Percentiles rank a stretch among this genome's conserved stretches.
phyloP scores from a whole-genome alignment of 345 rosid genomes.

The Cardiospermum halicacabum region DNA sequence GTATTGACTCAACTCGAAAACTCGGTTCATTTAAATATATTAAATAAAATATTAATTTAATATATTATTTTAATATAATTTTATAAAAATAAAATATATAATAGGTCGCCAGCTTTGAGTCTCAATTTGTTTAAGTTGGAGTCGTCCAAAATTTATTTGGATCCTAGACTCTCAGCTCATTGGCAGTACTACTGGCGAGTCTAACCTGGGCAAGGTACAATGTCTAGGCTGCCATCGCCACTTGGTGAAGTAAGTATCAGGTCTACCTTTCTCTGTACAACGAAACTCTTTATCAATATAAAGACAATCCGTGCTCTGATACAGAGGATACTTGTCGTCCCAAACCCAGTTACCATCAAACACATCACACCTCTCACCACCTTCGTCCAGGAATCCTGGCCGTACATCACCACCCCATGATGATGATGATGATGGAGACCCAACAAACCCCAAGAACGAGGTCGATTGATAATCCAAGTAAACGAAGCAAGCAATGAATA shows the following conservation, averaged over 20 bases:
- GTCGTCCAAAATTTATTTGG: neutral
- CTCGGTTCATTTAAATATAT: too few relatives aligned
- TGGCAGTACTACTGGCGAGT: too few relatives aligned
- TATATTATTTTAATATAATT: too few relatives aligned
- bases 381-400: conserved; percentile 47
- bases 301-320: conserved; percentile 50
- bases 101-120: too few relatives aligned
- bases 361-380: conserved; percentile 46
- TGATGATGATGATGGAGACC: conserved; percentile 12
- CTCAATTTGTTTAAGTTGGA: too few relatives aligned
- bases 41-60: too few relatives aligned
- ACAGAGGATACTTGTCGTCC: conserved; percentile 59
- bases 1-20: too few relatives aligned
- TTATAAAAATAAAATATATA: too few relatives aligned
- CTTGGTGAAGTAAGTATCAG: conserved; percentile 61
- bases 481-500: conserved; percentile 41
- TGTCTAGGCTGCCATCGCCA: conserved; percentile 77
- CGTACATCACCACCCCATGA: conserved; percentile 19
- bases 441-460: conserved; percentile 28
- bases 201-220: conserved; percentile 70
- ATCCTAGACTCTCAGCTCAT: too few relatives aligned
- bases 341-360: conserved; percentile 75
- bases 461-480: conserved; percentile 37
- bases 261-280: conserved; percentile 67
- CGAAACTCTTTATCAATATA: conserved; percentile 55